Percentiles rank a stretch among this genome's conserved stretches.
These are phyloP conservation scores for Camelina laxa DNA, from an alignment of 345 rosid genomes.

Conservation along the genomic window DNA sequence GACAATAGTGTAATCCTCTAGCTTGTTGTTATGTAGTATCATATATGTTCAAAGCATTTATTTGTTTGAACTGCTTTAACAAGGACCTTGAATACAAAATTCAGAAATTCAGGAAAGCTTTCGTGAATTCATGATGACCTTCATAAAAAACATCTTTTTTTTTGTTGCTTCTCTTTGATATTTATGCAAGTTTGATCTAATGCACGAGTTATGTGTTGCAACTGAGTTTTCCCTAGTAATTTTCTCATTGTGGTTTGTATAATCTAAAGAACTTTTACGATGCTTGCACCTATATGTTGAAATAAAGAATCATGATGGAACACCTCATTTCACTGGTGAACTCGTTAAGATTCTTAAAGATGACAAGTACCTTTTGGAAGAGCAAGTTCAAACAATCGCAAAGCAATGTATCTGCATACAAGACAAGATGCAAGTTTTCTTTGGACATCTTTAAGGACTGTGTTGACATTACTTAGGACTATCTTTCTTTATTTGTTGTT, in stretches of 20 bases:
- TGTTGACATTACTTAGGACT: no score
- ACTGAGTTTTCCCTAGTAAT: slow-evolving; percentile 92
- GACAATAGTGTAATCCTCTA: neutral
- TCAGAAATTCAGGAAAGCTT: no score
- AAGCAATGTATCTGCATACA: slow-evolving; percentile 59
- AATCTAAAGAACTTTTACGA: slow-evolving; percentile 5
- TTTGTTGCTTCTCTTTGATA: no score
- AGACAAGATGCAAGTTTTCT: no score
- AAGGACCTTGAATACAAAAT: neutral
- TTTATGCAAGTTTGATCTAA: no score
- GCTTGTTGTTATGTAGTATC: slow-evolving; percentile 9
- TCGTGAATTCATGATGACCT: no score
- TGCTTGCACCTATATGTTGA: neutral
- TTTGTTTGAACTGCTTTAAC: slow-evolving; percentile 13
- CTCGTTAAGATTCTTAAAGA: slow-evolving; percentile 94
- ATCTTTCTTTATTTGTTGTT: no score
- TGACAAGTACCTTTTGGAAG: slow-evolving; percentile 95
- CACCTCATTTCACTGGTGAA: slow-evolving; percentile 64
- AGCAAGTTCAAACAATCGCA: slow-evolving; percentile 96
- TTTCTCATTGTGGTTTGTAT: slow-evolving; percentile 25
- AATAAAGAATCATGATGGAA: slow-evolving; percentile 12
- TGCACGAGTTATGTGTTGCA: slow-evolving; percentile 83
- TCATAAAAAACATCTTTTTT: no score
- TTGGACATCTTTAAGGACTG: no score
- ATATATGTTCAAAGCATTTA: neutral